Evolutionary conservation across 163 green algal genomes (phyloP).

Genomic region (Scenedesmus sp.): DNA sequence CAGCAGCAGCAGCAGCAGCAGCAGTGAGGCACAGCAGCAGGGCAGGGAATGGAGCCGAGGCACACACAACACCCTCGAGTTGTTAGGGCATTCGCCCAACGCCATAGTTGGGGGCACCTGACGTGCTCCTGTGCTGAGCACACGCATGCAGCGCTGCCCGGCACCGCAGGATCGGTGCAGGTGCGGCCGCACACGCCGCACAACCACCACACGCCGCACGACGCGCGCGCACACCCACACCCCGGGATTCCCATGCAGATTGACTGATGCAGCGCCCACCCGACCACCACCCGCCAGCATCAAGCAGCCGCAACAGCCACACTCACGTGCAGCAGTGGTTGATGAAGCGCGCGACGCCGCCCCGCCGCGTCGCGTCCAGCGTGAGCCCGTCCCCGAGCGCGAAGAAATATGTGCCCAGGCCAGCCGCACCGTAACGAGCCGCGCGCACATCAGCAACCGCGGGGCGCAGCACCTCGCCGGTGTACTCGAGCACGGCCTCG

Average conservation of each 20-base stretch:
- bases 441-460: constrained; percentile 63
- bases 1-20: background rate
- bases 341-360: constrained; percentile 82
- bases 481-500: constrained; percentile 67
- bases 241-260: no score
- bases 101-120: no score
- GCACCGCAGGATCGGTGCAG: no score
- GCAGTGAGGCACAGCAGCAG: background rate
- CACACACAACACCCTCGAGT: no score
- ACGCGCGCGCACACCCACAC: no score
- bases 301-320: background rate
- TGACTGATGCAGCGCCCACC: background rate
- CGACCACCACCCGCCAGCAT: no score
- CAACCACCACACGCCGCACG: no score
- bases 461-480: constrained; percentile 60
- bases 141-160: no score
- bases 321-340: constrained; percentile 71
- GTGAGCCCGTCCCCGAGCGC: constrained; percentile 64
- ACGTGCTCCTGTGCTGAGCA: no score
- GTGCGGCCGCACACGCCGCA: no score
- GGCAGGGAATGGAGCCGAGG: background rate
- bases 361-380: constrained; percentile 77
- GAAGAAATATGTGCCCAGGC: constrained; percentile 67
- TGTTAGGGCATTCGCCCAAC: no score
- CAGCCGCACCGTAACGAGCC: constrained; percentile 34